phyloP scores from a whole-genome alignment of 306 rosid genomes.

The Boehmeria nivea region DNA sequence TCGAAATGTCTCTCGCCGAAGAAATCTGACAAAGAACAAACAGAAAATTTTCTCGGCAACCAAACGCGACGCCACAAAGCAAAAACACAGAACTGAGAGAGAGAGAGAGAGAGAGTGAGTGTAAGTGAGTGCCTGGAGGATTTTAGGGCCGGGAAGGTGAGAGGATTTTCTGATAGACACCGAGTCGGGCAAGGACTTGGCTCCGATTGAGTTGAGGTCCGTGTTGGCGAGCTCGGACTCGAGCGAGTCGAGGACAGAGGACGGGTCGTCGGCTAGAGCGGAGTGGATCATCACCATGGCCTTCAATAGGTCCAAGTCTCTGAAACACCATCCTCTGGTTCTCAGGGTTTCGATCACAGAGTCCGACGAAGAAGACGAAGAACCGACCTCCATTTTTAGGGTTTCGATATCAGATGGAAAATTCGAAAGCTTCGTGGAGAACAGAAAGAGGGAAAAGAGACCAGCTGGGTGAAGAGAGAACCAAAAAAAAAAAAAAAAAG shows the following conservation, averaged over 20 bases:
- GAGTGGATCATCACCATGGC: conserved; percentile 43
- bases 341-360: conserved; percentile 40
- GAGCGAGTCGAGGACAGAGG: conserved; percentile 31
- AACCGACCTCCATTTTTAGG: conserved; percentile 28
- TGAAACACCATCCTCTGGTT: conserved; percentile 60
- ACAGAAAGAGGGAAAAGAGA: background rate
- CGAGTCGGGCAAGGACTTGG: conserved; percentile 63
- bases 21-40: conserved; percentile 47
- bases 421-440: background rate
- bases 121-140: conserved; percentile 54
- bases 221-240: conserved; percentile 67
- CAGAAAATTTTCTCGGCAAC: conserved; percentile 11
- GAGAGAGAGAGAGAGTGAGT: background rate
- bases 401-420: background rate
- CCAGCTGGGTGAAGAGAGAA: too few relatives aligned
- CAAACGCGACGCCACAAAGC: background rate
- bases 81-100: background rate
- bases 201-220: conserved; percentile 59
- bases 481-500: too few relatives aligned
- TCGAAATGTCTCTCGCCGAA: conserved; percentile 64
- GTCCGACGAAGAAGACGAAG: conserved; percentile 15
- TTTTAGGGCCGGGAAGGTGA: conserved; percentile 58
- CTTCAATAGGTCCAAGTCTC: conserved; percentile 40
- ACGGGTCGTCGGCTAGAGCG: conserved; percentile 42
- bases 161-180: conserved; percentile 44